These are phyloP conservation scores for Crassisporium funariophilum DNA, from an alignment of 768 basidiomycete genomes.

Conservation along the genomic window DNA sequence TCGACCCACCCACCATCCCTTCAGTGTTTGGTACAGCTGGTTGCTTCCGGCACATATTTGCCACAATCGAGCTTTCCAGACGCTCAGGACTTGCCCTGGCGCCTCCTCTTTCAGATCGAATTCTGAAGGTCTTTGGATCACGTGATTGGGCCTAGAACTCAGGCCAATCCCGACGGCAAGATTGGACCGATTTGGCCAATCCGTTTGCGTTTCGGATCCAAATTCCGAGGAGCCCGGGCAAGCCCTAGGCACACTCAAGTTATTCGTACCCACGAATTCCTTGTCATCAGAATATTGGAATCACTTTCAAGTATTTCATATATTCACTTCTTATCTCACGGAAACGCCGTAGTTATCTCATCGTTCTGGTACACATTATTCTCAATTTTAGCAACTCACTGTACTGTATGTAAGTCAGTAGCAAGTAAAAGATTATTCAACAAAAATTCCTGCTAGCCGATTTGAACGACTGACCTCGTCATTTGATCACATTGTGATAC, in stretches of 20 bases:
- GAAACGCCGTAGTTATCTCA: not conserved
- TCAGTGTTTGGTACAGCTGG: slow-evolving; percentile 4
- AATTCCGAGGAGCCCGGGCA: slow-evolving; percentile 3
- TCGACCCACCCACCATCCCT: slow-evolving; percentile 4
- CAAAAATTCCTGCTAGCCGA: too few species aligned
- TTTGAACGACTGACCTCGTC: too few species aligned
- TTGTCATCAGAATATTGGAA: slow-evolving; percentile 1
- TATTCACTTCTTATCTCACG: not conserved
- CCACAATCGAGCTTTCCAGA: slow-evolving; percentile 2
- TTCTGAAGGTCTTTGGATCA: not conserved
- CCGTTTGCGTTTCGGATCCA: not conserved
- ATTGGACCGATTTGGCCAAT: not conserved
- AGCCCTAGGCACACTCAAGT: slow-evolving; percentile 5
- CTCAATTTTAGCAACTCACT: too few species aligned
- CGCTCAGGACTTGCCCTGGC: slow-evolving; percentile 7
- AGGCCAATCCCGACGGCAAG: not conserved
- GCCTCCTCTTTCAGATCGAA: not conserved
- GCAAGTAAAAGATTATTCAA: too few species aligned
- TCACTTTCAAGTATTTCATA: not conserved
- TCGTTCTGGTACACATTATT: too few species aligned
- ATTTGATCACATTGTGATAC: too few species aligned
- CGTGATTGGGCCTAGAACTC: not conserved
- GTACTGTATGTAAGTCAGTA: too few species aligned
- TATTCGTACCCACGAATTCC: slow-evolving; percentile 1
- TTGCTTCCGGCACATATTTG: slow-evolving; percentile 3